phyloP scores from a whole-genome alignment of 768 basidiomycete species.

The Pleurotus giganteus region DNA sequence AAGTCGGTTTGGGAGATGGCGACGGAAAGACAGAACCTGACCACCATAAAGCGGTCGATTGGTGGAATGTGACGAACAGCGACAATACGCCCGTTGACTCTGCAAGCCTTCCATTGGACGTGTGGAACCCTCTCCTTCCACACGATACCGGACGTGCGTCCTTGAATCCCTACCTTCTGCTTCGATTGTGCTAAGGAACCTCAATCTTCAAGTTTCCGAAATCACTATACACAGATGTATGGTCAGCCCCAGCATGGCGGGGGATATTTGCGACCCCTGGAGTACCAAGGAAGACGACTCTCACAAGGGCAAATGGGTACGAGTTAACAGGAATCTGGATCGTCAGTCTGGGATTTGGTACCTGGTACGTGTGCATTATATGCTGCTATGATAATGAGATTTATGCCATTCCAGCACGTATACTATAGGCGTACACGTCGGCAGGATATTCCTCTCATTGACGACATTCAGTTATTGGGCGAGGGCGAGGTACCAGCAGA shows the following conservation, averaged over 20 bases:
- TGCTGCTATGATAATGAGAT: conserved; percentile 4
- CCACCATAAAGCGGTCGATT: conserved; percentile 44
- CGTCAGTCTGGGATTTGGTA: conserved; percentile 56
- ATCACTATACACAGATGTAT: conserved; percentile 70
- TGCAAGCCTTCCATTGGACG: conserved; percentile 75
- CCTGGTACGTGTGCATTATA: conserved; percentile 42
- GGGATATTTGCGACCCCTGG: conserved; percentile 64
- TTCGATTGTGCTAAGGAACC: background rate
- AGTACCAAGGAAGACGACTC: conserved; percentile 73
- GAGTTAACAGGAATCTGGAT: conserved; percentile 81
- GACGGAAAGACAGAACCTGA: conserved; percentile 10
- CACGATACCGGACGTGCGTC: conserved; percentile 75
- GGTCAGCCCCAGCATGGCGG: conserved; percentile 54
- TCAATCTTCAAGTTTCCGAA: conserved; percentile 63
- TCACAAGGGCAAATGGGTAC: conserved; percentile 85
- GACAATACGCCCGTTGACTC: conserved; percentile 42
- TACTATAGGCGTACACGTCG: conserved; percentile 87
- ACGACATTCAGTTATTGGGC: conserved; percentile 64
- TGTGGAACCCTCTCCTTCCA: conserved; percentile 73
- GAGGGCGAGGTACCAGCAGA: conserved; percentile 46
- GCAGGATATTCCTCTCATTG: conserved; percentile 77
- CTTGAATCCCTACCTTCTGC: background rate
- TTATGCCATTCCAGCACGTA: conserved; percentile 40
- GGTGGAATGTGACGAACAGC: conserved; percentile 62
- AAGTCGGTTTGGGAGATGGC: conserved; percentile 15